phyloP scores from a whole-genome alignment of 768 basidiomycete species.

The Russula sp. region DNA sequence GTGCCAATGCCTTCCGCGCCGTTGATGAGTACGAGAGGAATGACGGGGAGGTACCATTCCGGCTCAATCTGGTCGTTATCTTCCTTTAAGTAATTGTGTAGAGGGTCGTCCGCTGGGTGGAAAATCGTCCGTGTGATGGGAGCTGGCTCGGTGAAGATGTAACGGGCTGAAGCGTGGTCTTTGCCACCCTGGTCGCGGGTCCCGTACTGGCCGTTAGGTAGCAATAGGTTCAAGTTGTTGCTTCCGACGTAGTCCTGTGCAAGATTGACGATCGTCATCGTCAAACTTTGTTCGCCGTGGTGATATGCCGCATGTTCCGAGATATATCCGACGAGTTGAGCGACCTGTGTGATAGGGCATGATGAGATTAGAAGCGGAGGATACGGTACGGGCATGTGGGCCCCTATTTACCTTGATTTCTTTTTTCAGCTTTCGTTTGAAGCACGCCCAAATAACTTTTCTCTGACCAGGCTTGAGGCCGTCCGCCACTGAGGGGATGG shows the following conservation, averaged over 20 bases:
- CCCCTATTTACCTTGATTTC: conserved; percentile 71
- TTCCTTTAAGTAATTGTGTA: conserved; percentile 82
- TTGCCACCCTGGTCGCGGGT: conserved; percentile 92
- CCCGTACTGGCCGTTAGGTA: conserved; percentile 93
- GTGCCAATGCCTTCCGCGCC: conserved; percentile 98
- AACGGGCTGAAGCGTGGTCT: conserved; percentile 94
- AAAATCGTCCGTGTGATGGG: conserved; percentile 73
- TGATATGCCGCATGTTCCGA: conserved; percentile 94
- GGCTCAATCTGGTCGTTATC: conserved; percentile 88
- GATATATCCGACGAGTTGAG: conserved; percentile 94
- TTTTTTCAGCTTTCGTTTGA: conserved; percentile 88
- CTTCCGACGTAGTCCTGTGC: conserved; percentile 94
- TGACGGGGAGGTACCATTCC: conserved; percentile 86
- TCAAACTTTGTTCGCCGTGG: conserved; percentile 89
- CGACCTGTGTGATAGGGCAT: conserved; percentile 52
- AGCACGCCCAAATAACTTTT: conserved; percentile 94
- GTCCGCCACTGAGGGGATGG: conserved; percentile 91
- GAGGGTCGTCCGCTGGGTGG: conserved; percentile 78
- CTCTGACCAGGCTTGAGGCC: conserved; percentile 97
- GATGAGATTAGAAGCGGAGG: not conserved
- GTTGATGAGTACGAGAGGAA: conserved; percentile 88
- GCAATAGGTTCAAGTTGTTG: conserved; percentile 88
- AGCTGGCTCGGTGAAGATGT: conserved; percentile 84
- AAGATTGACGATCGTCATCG: conserved; percentile 85
- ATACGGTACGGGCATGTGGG: not conserved